Percentiles rank a stretch among this genome's conserved stretches.
Evolutionary conservation across 352 stramenopile species (phyloP).

Genomic region (Globisporangium mamillatum): DNA sequence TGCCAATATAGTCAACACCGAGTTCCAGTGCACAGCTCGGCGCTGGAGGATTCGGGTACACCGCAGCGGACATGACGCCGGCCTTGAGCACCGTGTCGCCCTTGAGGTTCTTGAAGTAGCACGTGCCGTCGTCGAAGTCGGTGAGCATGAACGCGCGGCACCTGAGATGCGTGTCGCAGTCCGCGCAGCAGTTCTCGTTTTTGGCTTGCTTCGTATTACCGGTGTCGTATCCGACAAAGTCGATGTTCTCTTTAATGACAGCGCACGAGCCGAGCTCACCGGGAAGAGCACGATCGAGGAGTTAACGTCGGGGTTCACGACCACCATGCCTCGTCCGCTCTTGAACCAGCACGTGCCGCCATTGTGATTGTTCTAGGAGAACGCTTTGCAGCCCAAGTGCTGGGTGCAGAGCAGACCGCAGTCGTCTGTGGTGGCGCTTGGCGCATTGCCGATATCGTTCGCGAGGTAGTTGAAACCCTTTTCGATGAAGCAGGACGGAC

Average conservation of each 20-base stretch:
- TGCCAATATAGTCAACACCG: neutral
- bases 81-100: neutral
- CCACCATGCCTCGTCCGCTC: constrained; percentile 28
- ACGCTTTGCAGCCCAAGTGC: constrained; percentile 29
- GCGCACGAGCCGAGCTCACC: neutral
- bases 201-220: too few species aligned
- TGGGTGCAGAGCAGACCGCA: constrained; percentile 23
- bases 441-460: constrained; percentile 29
- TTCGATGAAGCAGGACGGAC: constrained; percentile 20
- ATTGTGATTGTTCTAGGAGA: constrained; percentile 42
- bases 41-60: neutral
- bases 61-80: neutral
- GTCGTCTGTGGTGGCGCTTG: constrained; percentile 14
- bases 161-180: too few species aligned
- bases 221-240: constrained; percentile 6
- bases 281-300: constrained; percentile 10
- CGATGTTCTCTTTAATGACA: neutral
- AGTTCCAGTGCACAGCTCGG: neutral
- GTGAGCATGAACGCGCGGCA: neutral
- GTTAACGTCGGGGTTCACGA: constrained; percentile 21
- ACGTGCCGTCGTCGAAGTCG: constrained; percentile 1
- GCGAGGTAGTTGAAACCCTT: constrained; percentile 33
- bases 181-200: too few species aligned
- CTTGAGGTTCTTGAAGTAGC: neutral
- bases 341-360: constrained; percentile 64